Conservation (phyloP, 2,329 filamentous ascomycete genomes). For the Sarocladium strictum region DNA sequence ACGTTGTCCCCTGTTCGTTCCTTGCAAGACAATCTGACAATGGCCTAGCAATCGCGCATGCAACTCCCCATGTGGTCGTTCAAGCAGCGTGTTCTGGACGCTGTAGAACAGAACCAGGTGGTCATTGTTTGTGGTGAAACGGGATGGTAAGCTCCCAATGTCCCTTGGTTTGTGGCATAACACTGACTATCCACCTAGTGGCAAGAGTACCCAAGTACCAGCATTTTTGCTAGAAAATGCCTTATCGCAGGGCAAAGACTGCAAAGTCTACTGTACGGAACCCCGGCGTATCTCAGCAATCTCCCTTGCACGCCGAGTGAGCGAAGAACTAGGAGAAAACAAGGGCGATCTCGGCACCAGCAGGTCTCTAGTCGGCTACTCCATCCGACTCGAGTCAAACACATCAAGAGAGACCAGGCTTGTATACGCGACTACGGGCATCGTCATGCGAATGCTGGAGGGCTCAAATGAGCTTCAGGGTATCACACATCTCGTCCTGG, state of each 20-base stretch:
- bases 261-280: conserved; percentile 94
- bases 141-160: conserved; percentile 54
- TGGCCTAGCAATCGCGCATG: conserved; percentile 52
- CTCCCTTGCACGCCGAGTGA: conserved; percentile 85
- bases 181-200: conserved; percentile 39
- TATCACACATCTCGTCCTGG: conserved; percentile 90
- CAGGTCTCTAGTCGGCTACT: conserved; percentile 85
- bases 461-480: conserved; percentile 79
- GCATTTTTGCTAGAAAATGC: conserved; percentile 89
- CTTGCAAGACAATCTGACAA: conserved; percentile 11
- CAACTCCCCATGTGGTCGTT: conserved; percentile 89
- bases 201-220: conserved; percentile 97
- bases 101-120: conserved; percentile 75
- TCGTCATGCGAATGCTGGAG: conserved; percentile 98
- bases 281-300: conserved; percentile 94
- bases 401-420: conserved; percentile 75
- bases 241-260: conserved; percentile 69
- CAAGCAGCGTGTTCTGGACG: conserved; percentile 67
- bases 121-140: conserved; percentile 96
- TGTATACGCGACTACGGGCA: conserved; percentile 83
- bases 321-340: conserved; percentile 86
- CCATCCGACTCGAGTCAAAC: conserved; percentile 88
- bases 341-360: conserved; percentile 75
- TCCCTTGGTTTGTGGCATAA: not conserved
- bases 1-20: too few species aligned